A percentile compares a stretch with the other conserved stretches of the same genome.
phyloP scores from a whole-genome alignment of 495 filamentous ascomycete species.

The Sporormia fimetaria region DNA sequence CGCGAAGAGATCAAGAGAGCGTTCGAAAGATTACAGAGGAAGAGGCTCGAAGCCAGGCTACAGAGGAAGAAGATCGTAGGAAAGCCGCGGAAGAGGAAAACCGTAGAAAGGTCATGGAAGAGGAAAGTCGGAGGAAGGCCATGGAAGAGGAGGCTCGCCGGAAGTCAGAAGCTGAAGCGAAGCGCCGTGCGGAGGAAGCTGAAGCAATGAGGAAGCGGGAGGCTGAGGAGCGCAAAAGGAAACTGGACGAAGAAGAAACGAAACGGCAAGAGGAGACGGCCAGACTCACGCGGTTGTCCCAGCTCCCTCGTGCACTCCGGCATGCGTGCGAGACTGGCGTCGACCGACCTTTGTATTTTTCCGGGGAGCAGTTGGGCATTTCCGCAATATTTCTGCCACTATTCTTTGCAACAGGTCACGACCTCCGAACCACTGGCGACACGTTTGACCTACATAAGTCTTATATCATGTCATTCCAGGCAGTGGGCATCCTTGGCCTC shows the following conservation, averaged over 20 bases:
- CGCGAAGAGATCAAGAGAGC: no score
- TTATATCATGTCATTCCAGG: conserved; percentile 30
- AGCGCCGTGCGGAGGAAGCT: conserved; percentile 20
- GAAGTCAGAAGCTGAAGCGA: conserved; percentile 22
- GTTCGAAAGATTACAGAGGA: conserved; percentile 9
- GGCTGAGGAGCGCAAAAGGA: conserved; percentile 15
- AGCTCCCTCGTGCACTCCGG: conserved; percentile 20
- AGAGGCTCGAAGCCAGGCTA: conserved; percentile 13
- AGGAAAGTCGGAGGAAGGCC: conserved; percentile 18
- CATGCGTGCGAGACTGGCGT: conserved; percentile 19
- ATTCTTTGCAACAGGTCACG: conserved; percentile 10
- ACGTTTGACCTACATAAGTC: conserved; percentile 2
- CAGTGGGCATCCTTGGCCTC: conserved; percentile 29
- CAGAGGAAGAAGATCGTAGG: conserved; percentile 18
- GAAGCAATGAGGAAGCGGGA: conserved; percentile 17
- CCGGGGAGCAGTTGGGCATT: conserved; percentile 24
- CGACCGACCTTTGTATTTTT: conserved; percentile 23
- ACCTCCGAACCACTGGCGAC: conserved; percentile 10
- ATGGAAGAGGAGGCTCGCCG: conserved; percentile 22
- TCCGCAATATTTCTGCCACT: conserved; percentile 27
- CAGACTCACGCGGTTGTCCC: conserved; percentile 20
- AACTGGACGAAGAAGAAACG: conserved; percentile 20
- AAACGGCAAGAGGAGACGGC: conserved; percentile 16
- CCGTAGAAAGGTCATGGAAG: conserved; percentile 14
- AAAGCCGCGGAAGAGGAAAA: conserved; percentile 24